Percentiles rank a stretch among this genome's conserved stretches.
phyloP scores from a whole-genome alignment of 768 basidiomycete genomes.

The Dacryopinax primogenitus region DNA sequence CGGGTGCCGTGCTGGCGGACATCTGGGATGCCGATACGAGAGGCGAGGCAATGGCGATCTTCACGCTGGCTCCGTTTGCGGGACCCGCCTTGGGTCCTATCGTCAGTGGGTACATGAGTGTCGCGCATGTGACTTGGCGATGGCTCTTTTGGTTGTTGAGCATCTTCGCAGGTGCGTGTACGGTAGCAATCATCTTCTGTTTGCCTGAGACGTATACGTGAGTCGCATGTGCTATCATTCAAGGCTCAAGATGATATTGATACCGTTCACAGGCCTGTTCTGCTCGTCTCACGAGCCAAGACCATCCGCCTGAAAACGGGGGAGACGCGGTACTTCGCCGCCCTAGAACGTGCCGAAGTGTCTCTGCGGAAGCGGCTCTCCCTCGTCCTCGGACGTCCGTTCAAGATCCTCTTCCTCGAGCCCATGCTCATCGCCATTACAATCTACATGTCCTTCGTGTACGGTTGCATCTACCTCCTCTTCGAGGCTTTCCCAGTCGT shows the following conservation, averaged over 20 bases:
- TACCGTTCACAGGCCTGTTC: conserved; percentile 18
- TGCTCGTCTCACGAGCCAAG: conserved; percentile 26
- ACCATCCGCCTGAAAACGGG: conserved; percentile 26
- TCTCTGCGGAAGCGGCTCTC: conserved; percentile 6
- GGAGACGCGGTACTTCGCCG: conserved; percentile 26
- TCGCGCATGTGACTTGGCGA: conserved; percentile 24
- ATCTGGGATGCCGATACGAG: conserved; percentile 29
- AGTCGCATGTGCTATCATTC: conserved; percentile 4
- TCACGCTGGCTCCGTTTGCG: conserved; percentile 30
- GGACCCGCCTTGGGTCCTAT: conserved; percentile 29
- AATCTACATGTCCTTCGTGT: conserved; percentile 17
- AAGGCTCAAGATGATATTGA: conserved; percentile 8
- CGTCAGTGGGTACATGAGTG: conserved; percentile 27
- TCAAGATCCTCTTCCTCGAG: conserved; percentile 22
- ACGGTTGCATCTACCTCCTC: conserved; percentile 23
- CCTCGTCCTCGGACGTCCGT: conserved; percentile 12
- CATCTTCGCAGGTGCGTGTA: conserved; percentile 25
- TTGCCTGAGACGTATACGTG: conserved; percentile 27
- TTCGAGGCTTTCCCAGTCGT: conserved; percentile 27
- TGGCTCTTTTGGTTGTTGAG: conserved; percentile 28
- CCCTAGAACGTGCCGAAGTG: conserved; percentile 18
- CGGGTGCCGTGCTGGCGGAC: conserved; percentile 29
- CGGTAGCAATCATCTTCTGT: conserved; percentile 21
- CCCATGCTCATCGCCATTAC: conserved; percentile 23
- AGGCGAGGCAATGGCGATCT: conserved; percentile 28